phyloP scores from a whole-genome alignment of 352 stramenopile species.

The Aphanomyces astaci region DNA sequence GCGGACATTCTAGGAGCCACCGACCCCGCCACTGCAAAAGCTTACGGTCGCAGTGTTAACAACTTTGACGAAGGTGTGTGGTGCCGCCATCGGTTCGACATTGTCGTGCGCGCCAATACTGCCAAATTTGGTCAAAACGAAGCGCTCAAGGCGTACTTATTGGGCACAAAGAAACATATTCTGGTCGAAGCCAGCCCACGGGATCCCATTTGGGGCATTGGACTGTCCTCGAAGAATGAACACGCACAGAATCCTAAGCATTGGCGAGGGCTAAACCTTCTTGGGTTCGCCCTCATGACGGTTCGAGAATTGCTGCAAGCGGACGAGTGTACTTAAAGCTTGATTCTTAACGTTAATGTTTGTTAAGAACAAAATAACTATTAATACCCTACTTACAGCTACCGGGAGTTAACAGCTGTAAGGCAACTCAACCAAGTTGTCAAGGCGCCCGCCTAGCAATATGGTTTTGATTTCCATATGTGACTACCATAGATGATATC shows the following conservation, averaged over 20 bases:
- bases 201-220: conserved; percentile 13
- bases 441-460: too few relatives aligned
- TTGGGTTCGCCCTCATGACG: conserved; percentile 9
- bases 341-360: background rate
- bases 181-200: conserved; percentile 16
- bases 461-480: too few relatives aligned
- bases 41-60: background rate
- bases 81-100: background rate
- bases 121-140: conserved; percentile 1
- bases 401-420: too few relatives aligned
- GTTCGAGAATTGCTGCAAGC: background rate
- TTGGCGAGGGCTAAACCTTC: conserved; percentile 15
- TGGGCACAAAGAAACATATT: background rate
- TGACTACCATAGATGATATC: too few relatives aligned
- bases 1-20: background rate
- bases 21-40: conserved; percentile 2
- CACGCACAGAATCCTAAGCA: background rate
- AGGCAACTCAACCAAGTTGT: too few relatives aligned
- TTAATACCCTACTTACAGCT: too few relatives aligned
- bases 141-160: background rate
- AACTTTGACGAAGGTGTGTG: conserved; percentile 5
- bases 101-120: conserved; percentile 5
- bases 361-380: too few relatives aligned
- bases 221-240: background rate
- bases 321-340: background rate